Conservation (phyloP, 2,329 filamentous ascomycete genomes). For the Pyricularia sp. region DNA sequence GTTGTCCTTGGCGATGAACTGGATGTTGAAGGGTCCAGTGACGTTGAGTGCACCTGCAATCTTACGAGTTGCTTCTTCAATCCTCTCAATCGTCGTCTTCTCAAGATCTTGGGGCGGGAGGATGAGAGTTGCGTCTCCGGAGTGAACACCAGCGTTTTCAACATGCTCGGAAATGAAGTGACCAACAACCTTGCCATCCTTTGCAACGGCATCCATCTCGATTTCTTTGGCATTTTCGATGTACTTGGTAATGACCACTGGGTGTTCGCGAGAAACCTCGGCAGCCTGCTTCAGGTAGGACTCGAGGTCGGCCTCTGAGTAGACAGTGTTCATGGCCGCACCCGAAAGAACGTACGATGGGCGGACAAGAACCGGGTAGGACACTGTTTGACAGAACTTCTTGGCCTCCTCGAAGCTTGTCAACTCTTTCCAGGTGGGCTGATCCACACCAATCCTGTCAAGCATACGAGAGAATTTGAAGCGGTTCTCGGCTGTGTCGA, state of each 20-base stretch:
- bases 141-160: constrained; percentile 97
- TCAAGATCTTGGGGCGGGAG: constrained; percentile 90
- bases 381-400: constrained; percentile 77
- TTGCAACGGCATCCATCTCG: constrained; percentile 97
- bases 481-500: constrained; percentile 91
- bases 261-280: constrained; percentile 89
- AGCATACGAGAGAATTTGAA: constrained; percentile 99
- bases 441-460: constrained; percentile 87
- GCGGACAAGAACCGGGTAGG: constrained; percentile 88
- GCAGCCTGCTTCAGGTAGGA: constrained; percentile 83
- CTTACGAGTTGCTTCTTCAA: constrained; percentile 91
- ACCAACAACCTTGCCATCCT: constrained; percentile 79
- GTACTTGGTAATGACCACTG: constrained; percentile 98
- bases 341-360: constrained; percentile 96
- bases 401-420: constrained; percentile 89
- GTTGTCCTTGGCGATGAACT: constrained; percentile 98
- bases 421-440: constrained; percentile 95
- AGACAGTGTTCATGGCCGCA: constrained; percentile 98
- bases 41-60: constrained; percentile 91
- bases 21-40: constrained; percentile 99
- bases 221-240: constrained; percentile 99
- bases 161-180: constrained; percentile 99
- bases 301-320: constrained; percentile 86
- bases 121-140: constrained; percentile 92
- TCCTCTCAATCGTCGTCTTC: constrained; percentile 76